Evolutionary conservation across 2,329 filamentous ascomycete species (phyloP).

Genomic region (Trichoderma arundinaceum): DNA sequence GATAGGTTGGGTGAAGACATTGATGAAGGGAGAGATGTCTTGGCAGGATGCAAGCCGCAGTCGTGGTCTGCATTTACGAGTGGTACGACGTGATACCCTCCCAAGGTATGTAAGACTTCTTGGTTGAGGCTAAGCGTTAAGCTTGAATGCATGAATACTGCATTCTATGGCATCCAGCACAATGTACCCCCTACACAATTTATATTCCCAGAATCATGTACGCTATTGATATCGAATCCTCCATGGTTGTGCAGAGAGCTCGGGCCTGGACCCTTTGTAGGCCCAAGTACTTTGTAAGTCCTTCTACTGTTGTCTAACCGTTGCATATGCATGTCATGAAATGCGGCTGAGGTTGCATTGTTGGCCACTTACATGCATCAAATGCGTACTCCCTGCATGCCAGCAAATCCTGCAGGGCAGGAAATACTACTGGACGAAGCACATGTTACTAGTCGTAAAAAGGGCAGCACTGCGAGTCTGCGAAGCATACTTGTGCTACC

Average conservation of each 20-base stretch:
- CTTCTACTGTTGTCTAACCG: no score
- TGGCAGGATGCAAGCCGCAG: conserved; percentile 6
- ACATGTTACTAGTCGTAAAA: not conserved
- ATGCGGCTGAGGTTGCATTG: not conserved
- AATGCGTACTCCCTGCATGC: not conserved
- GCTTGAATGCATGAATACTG: not conserved
- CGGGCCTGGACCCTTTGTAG: no score
- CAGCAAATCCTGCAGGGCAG: not conserved
- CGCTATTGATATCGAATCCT: no score
- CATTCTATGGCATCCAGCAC: not conserved
- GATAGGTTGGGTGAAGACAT: conserved; percentile 11
- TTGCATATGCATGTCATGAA: not conserved
- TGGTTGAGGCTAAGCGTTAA: not conserved
- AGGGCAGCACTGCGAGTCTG: not conserved
- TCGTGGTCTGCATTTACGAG: not conserved
- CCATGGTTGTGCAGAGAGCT: no score
- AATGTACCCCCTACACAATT: no score
- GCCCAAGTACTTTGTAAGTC: not conserved
- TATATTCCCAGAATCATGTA: no score
- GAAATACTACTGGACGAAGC: not conserved
- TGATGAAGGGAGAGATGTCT: not conserved
- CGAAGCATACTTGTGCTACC: not conserved
- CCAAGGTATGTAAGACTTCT: not conserved
- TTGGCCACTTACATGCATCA: not conserved
- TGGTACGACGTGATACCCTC: not conserved